Base-by-base conservation (phyloP, 352 stramenopile species). In the Pythium coloratum region DNA sequence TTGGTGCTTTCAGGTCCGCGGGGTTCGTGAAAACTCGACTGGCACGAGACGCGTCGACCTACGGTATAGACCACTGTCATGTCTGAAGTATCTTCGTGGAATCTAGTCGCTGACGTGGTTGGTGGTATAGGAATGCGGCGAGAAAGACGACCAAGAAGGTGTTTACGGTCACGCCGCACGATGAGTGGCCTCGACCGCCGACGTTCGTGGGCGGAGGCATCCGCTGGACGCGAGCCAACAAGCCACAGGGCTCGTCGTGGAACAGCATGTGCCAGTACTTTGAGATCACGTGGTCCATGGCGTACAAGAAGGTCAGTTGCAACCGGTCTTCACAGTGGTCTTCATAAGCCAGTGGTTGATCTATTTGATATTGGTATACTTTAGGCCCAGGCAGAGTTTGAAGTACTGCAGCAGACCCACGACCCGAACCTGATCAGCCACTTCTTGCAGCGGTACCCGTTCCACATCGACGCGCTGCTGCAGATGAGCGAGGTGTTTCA, bases 401-500 rank as follows among this genome's bases (percentile, higher is more conserved):
- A 90, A 26, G 62, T 91, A 18, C 76, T 95, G 4, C 88, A 95
- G 62, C 82, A 76, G 26, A 94, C 85, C 28, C 86, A 95, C 66
- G 88, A 95, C 59, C 88, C 86, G 32, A 92, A 95, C 70, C 69
- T 91, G 14, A 91, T 95, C 26, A 80, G 60, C 3, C 82, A 92
- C 42, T 95, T 94, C 57, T 67, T 95, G 62, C 79, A 87, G n/a
- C 84, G 86, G 9, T 85, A 95, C 34, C 88, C 88, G 51, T 95
- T 89, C 76, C 88, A 95, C 62, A 85, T 94, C 36, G 88, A 94
- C 59, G 86, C 88, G 26, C 70, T 94, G 42, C 75, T 95, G 6
- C 89, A 91, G 60, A 94, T 95, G 84, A 93, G 81, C 55, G 84
- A 94, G 67, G 84, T 95, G 30, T 94, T 92, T 62, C 88, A 95